Conservation (phyloP, 306 rosid genomes). For the cucumber (Cucumis sativus) region DNA sequence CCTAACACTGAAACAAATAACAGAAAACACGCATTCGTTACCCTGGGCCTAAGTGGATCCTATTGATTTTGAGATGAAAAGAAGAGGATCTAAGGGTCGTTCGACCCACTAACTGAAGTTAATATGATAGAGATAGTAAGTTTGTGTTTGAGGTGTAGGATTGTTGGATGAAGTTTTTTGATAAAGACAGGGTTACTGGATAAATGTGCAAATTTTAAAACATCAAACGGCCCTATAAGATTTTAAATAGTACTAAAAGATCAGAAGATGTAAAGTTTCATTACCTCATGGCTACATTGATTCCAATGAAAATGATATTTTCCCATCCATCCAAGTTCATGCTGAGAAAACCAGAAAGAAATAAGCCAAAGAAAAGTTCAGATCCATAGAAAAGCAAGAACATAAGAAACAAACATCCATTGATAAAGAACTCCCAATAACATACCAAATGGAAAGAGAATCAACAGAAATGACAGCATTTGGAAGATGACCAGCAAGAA, state of each 20-base stretch:
- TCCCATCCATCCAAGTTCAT: conserved; percentile 22
- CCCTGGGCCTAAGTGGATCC: neutral
- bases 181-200: too few species aligned
- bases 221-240: neutral
- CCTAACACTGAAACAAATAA: conserved; percentile 24
- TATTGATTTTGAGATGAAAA: neutral
- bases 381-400: neutral
- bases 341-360: neutral
- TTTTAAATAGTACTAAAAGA: neutral
- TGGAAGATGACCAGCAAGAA: conserved; percentile 26
- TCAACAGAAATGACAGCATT: conserved; percentile 37
- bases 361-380: neutral
- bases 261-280: neutral
- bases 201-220: too few species aligned
- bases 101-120: too few species aligned
- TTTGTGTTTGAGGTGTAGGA: too few species aligned
- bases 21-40: neutral
- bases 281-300: conserved; percentile 24
- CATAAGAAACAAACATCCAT: neutral
- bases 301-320: conserved; percentile 19
- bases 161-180: too few species aligned
- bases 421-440: neutral
- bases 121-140: too few species aligned
- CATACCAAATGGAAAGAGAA: conserved; percentile 38
- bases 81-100: neutral